Base-by-base conservation (phyloP, 805 yeast genomes). In the Komagataella pastoris region DNA sequence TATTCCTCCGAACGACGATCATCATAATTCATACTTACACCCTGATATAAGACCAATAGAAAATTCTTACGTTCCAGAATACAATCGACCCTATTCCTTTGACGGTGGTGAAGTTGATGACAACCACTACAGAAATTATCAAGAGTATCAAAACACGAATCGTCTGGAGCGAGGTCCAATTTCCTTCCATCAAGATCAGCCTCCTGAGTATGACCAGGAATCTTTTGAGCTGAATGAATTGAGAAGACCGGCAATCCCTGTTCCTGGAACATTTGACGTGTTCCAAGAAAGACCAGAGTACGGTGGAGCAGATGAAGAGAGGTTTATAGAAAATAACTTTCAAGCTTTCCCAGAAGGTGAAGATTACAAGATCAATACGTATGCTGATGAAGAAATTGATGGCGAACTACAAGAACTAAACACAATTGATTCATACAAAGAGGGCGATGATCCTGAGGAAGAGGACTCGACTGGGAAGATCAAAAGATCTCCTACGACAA, bases 401-500 rank as follows among this genome's bases (percentile, higher is more conserved):
- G 40, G 40, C 5, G 40, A 30, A 10, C 14, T 30, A 8, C 40
- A 30, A 14, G 40, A 30, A 10, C 40, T 30, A 10, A 30, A 30
- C 40, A 30, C 40, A 30, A 8, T 30, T 10, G 40, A 30, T 30
- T 30, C 40, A 5, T 30, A 30, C 40, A 10, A 30, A 14, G 40
- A 30, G 12, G 40, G 40, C 14, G 40, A 30, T 10, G 40, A 30
- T 4, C 8, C 40, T 10, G 40, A 30, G 40, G 40, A 30, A 30
- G 40, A 30, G 8, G 40, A 30, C 8, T 30, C 40, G 2, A 30
- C 40, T 30, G 40, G 40, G 14, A 30, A 30, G 40, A 30, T 30
- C 40, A 30, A 30, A 8, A 57, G 8, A 55, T 52, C 6, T 44
- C 45, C 3, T 54, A 51, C 12, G 55, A 56, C 24, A 47, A 50